Evolutionary conservation across 2,329 filamentous ascomycete genomes (phyloP).

Genomic region (Trichoderma polysporum): DNA sequence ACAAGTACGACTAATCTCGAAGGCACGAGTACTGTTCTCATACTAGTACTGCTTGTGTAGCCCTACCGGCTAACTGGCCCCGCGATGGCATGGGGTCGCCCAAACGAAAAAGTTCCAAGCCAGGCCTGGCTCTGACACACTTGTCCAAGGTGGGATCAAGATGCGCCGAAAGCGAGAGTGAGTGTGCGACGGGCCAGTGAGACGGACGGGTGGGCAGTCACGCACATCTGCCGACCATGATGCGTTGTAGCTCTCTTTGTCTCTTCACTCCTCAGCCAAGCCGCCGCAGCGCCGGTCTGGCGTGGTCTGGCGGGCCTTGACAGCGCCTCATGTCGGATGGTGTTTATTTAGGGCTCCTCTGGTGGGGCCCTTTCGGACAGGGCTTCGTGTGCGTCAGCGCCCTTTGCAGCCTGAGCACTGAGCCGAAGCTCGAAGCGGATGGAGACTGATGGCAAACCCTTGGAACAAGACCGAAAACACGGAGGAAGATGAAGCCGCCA

Average conservation of each 20-base stretch:
- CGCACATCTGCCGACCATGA: neutral
- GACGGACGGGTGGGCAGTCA: neutral
- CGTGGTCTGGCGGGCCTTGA: neutral
- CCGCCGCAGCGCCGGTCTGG: neutral
- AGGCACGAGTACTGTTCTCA: neutral
- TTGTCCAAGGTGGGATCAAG: conserved; percentile 9
- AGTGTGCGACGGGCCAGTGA: conserved; percentile 1
- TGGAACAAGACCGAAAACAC: conserved; percentile 16
- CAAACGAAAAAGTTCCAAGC: neutral
- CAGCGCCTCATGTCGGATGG: conserved; percentile 5
- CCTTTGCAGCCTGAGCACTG: conserved; percentile 8
- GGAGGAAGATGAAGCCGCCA: conserved; percentile 1
- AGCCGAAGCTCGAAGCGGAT: neutral
- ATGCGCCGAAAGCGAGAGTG: conserved; percentile 10
- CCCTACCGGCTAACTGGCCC: conserved; percentile 19
- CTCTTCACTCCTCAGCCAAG: conserved; percentile 5
- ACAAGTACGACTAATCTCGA: neutral
- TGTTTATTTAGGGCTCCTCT: conserved; percentile 14
- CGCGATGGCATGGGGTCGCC: neutral
- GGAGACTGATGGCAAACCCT: neutral
- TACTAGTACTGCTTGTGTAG: conserved; percentile 1
- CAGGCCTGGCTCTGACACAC: neutral
- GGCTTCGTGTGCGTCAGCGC: conserved; percentile 9
- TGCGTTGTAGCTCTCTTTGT: neutral
- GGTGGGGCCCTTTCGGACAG: conserved; percentile 4